Base-by-base conservation (phyloP, 1,284 basidiomycete genomes). In the Sporisorium scitamineum region DNA sequence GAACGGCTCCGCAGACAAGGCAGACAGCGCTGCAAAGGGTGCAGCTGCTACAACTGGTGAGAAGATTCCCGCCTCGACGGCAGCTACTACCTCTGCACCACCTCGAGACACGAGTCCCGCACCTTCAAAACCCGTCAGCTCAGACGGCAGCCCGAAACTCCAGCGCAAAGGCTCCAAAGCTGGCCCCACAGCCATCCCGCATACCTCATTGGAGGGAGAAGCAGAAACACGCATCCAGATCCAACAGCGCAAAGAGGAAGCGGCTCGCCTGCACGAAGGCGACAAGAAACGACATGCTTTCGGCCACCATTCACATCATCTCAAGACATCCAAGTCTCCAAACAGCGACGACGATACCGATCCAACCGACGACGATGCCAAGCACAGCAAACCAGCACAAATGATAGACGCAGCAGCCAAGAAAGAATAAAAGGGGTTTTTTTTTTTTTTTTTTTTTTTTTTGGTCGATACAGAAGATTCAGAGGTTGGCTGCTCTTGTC, bases 161-260 rank as follows among this genome's bases (percentile, higher is more conserved):
- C 69, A 71, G 18, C 70, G 70, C 53, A 73, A 64, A 45, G 22
- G 11, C 8, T 73, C 70, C 48, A 68, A 68, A 44, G 24, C 64
- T 1, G 64, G 56, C 2, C 51, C 61, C 8, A 69, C 71, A 16
- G 66, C 45, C 32, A 69, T 74, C 41, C 57, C 66, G 2, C 62
- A 74, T 20, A 74, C 61, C 18, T 68, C 71, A n/a, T 59, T 74
- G 29, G 61, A 68, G 18, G 44, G 71, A 4, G 65, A 74, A 26
- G 65, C 71, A 3, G 71, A 74, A 24, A 65, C 71, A 9, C 61
- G 61, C 47, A 39, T 34, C 8, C 65, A 74, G 41, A 74, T 74
- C 66, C 57, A 74, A 32, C 65, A 69, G 22, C 65, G 71, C 31
- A 69, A 74, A 42, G 57, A 65, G 39, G 71, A 74, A 45, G 65